Evolutionary conservation across 2,329 filamentous ascomycete species (phyloP).

Genomic region (Penicillium sp.): DNA sequence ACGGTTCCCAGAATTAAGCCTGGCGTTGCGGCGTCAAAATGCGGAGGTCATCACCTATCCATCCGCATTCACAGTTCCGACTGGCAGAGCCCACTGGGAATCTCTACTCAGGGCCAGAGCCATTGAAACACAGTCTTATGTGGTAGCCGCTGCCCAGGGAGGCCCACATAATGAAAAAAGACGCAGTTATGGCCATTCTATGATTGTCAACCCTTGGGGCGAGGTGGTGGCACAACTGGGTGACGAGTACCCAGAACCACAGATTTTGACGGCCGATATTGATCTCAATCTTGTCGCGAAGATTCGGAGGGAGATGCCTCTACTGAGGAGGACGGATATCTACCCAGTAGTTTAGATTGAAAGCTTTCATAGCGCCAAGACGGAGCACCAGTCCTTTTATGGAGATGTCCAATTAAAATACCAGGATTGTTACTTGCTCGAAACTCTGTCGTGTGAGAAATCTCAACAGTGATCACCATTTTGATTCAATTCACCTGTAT

Average conservation of each 20-base stretch:
- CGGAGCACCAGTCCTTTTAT: not conserved
- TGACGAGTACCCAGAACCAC: constrained; percentile 50
- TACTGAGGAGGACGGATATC: constrained; percentile 59
- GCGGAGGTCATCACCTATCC: constrained; percentile 85
- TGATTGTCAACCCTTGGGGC: constrained; percentile 89
- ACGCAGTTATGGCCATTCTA: constrained; percentile 80
- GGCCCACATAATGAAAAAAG: constrained; percentile 76
- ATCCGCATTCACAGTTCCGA: constrained; percentile 86
- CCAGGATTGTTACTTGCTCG: not conserved
- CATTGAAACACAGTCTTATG: constrained; percentile 86
- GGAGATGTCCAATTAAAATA: not conserved
- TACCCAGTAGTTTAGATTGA: constrained; percentile 49
- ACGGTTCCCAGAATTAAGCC: constrained; percentile 75
- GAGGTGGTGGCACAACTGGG: constrained; percentile 67
- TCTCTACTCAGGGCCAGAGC: constrained; percentile 76
- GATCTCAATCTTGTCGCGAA: constrained; percentile 57
- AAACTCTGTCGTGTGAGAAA: not conserved
- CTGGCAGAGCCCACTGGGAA: constrained; percentile 85
- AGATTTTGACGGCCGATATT: constrained; percentile 57
- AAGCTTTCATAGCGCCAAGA: not conserved
- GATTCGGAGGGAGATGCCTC: constrained; percentile 60
- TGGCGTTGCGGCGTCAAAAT: constrained; percentile 66
- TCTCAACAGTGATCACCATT: constrained; percentile 19
- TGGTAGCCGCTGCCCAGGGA: constrained; percentile 82
- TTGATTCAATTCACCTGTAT: constrained; percentile 25